Evolutionary conservation across 805 yeast genomes (phyloP).

Genomic region (Yarrowia deformans): DNA sequence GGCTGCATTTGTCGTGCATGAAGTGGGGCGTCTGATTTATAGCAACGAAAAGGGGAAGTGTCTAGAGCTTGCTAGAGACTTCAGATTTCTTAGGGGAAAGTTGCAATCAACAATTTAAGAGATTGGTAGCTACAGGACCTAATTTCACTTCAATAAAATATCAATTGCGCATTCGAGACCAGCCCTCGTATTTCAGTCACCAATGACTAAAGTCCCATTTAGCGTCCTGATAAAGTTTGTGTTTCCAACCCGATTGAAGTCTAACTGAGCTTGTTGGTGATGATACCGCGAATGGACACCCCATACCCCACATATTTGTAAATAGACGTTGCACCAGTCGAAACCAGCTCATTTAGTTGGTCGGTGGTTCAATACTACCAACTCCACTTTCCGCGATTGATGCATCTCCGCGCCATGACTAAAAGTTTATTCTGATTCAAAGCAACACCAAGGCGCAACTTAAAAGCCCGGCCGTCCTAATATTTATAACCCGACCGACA

Average conservation of each 20-base stretch:
- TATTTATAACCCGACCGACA: background rate
- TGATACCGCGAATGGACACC: background rate
- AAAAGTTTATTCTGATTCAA: conserved; percentile 7
- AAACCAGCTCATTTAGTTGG: background rate
- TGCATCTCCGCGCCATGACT: background rate
- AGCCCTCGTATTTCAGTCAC: background rate
- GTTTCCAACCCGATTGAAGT: conserved; percentile 5
- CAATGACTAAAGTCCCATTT: conserved; percentile 18
- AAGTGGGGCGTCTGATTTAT: conserved; percentile 20
- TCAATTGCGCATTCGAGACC: background rate
- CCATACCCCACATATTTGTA: no score
- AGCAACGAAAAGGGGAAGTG: background rate
- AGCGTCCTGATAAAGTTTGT: conserved; percentile 13
- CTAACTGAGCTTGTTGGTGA: conserved; percentile 5
- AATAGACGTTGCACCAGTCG: background rate
- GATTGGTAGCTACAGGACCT: no score
- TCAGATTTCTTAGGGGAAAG: background rate
- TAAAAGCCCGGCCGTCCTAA: background rate
- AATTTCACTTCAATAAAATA: background rate
- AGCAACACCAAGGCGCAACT: conserved; percentile 19
- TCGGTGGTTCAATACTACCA: background rate
- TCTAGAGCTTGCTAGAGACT: background rate
- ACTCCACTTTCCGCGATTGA: background rate
- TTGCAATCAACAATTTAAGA: no score
- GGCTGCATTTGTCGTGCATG: conserved; percentile 6